phyloP scores from a whole-genome alignment of 768 basidiomycete genomes.

The Daedaleopsis nitida region DNA sequence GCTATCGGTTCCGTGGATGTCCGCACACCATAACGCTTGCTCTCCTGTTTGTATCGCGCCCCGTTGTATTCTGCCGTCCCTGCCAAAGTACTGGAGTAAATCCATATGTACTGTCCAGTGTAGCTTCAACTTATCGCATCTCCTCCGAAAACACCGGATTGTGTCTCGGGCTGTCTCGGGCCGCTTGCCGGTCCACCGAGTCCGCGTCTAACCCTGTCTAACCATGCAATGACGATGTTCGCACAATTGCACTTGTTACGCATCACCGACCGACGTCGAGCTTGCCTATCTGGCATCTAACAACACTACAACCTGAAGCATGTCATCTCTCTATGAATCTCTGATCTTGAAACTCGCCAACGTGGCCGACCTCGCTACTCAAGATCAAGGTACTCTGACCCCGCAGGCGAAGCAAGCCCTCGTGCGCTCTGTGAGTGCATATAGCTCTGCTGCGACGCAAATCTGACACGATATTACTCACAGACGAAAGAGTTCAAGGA shows the following conservation, averaged over 20 bases:
- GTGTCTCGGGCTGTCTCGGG: too few species aligned
- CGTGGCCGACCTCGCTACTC: conserved; percentile 62
- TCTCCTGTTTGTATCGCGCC: neutral
- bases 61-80: neutral
- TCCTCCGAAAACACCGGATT: neutral
- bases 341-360: conserved; percentile 62
- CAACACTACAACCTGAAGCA: neutral
- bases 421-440: conserved; percentile 57
- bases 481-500: conserved; percentile 77
- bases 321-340: conserved; percentile 45
- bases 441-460: too few species aligned
- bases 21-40: neutral
- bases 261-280: too few species aligned
- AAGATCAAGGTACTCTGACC: conserved; percentile 50
- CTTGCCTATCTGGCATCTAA: too few species aligned
- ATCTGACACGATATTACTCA: neutral
- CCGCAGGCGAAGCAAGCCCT: conserved; percentile 66
- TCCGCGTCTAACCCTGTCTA: too few species aligned
- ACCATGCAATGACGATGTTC: too few species aligned
- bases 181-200: neutral
- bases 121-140: too few species aligned
- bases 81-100: neutral
- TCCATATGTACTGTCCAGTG: too few species aligned
- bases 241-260: too few species aligned
- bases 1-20: neutral